Conservation (phyloP, 2,329 filamentous ascomycete species). For the Microascus cirrosus region DNA sequence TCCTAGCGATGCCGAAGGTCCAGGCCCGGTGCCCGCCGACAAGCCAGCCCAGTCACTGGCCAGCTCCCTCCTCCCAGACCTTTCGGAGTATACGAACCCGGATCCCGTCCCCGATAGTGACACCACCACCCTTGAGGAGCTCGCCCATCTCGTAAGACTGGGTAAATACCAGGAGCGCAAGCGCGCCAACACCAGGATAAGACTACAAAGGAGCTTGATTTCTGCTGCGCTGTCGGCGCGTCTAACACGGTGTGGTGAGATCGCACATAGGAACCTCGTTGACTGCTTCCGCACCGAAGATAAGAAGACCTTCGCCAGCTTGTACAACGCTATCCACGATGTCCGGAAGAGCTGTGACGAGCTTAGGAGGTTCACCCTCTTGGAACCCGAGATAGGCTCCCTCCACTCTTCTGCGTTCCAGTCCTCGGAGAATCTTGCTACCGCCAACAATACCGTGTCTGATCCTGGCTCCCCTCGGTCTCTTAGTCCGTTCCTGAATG, state of each 20-base stretch:
- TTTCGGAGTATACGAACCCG: conserved; percentile 54
- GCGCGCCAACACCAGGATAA: conserved; percentile 59
- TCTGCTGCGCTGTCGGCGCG: conserved; percentile 66
- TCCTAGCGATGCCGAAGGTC: neutral
- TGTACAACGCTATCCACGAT: conserved; percentile 71
- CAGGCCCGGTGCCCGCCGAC: neutral
- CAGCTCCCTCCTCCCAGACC: conserved; percentile 50
- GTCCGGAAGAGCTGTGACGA: conserved; percentile 68
- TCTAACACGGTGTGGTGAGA: conserved; percentile 62
- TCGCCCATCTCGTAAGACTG: conserved; percentile 66
- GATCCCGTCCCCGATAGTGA: conserved; percentile 49
- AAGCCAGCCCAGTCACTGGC: conserved; percentile 2
- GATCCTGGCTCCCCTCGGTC: conserved; percentile 27
- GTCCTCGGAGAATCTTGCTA: conserved; percentile 30
- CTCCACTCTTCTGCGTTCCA: conserved; percentile 26
- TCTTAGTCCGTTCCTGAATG: conserved; percentile 50
- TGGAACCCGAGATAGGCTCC: conserved; percentile 62
- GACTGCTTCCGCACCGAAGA: conserved; percentile 71
- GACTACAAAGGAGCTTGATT: conserved; percentile 63
- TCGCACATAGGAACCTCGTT: conserved; percentile 63
- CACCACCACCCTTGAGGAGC: conserved; percentile 62
- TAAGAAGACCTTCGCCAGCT: conserved; percentile 61
- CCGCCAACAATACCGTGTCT: conserved; percentile 30
- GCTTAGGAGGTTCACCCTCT: conserved; percentile 55
- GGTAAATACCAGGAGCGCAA: conserved; percentile 76